Percentiles rank a stretch among this genome's conserved stretches.
Conservation (phyloP, 2,329 filamentous ascomycete species). For the Colletotrichum sidae region DNA sequence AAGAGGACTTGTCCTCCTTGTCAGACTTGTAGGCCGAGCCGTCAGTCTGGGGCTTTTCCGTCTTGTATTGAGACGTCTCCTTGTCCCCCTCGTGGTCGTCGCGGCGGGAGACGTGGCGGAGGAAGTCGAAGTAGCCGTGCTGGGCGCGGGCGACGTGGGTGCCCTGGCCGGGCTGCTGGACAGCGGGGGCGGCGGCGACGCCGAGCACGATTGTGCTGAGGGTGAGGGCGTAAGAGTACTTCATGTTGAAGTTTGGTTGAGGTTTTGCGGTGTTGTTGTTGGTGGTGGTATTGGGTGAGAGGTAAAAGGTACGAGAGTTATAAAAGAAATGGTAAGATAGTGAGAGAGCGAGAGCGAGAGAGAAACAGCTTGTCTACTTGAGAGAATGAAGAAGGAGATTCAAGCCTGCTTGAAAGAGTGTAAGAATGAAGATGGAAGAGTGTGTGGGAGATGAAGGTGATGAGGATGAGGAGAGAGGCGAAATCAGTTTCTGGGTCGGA, state of each 20-base stretch:
- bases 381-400: conserved; percentile 27
- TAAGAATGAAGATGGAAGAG: conserved; percentile 17
- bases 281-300: too few species aligned
- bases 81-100: too few species aligned
- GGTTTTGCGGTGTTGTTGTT: not conserved
- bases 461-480: not conserved
- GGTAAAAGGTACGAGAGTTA: too few species aligned
- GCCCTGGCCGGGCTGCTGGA: conserved; percentile 7
- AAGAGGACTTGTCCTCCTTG: too few species aligned
- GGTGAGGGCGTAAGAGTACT: conserved; percentile 29
- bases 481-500: not conserved
- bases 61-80: too few species aligned
- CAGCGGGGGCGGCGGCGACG: conserved; percentile 29
- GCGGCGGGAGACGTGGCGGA: conserved; percentile 30
- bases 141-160: conserved; percentile 27
- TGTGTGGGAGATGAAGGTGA: conserved; percentile 10
- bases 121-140: conserved; percentile 32
- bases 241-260: conserved; percentile 24
- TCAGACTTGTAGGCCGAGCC: too few species aligned
- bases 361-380: conserved; percentile 27
- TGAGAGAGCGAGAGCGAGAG: not conserved
- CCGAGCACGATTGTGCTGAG: conserved; percentile 33
- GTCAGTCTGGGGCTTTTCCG: too few species aligned
- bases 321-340: too few species aligned
- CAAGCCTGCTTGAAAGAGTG: conserved; percentile 37